phyloP scores from a whole-genome alignment of 148 eudicot species.

The Nepenthes gracilis region DNA sequence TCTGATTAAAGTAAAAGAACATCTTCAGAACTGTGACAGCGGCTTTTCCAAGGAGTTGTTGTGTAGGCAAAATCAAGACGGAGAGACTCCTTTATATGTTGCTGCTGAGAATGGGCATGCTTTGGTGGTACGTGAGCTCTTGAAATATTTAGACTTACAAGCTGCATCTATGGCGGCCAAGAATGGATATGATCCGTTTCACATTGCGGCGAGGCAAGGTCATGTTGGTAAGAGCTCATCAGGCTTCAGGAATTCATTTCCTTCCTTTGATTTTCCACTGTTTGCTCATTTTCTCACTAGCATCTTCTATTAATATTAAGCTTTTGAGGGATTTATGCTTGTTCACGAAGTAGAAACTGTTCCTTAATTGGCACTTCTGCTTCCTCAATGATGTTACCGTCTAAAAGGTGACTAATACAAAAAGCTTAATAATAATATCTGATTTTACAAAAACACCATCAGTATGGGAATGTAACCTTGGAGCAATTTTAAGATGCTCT shows the following conservation, averaged over 20 bases:
- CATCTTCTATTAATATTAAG: not conserved
- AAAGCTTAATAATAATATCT: no score
- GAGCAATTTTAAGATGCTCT: no score
- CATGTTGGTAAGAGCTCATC: conserved; percentile 59
- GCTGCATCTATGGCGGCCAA: conserved; percentile 64
- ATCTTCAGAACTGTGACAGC: conserved; percentile 40
- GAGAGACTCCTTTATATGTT: conserved; percentile 71
- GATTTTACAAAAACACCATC: no score
- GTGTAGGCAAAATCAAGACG: conserved; percentile 73
- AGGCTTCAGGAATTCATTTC: no score
- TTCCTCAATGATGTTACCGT: no score
- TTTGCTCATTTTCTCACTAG: not conserved
- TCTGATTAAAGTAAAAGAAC: conserved; percentile 49
- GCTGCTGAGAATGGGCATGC: conserved; percentile 85
- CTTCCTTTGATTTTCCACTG: no score
- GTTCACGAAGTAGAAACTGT: no score
- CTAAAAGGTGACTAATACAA: no score
- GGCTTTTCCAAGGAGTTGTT: conserved; percentile 40
- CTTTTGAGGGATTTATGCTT: no score
- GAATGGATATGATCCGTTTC: conserved; percentile 85
- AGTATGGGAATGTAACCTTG: no score
- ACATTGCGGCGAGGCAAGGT: conserved; percentile 85
- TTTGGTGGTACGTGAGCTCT: conserved; percentile 48
- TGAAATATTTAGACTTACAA: conserved; percentile 67
- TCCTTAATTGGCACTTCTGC: no score